Base-by-base conservation (phyloP, 768 basidiomycete species). In the Lactarius sanguifluus region DNA sequence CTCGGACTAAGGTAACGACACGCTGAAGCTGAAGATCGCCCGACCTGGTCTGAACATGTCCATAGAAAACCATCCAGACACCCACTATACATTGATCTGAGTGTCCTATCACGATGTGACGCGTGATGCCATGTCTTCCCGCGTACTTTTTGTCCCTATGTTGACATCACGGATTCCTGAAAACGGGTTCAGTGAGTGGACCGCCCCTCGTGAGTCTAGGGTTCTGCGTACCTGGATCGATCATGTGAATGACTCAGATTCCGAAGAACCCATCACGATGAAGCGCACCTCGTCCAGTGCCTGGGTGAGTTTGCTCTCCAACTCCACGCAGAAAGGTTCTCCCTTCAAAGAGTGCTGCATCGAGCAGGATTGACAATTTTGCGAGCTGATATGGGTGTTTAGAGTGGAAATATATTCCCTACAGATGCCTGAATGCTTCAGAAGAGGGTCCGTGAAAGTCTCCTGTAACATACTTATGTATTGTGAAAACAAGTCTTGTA, bases 331-430 rank as follows among this genome's bases (percentile, higher is more conserved):
- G 13, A 64, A 58, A 5, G 16, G 10, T 5, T 58, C 63, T 4
- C 63, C 63, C 12, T 58, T 50, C 43, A 64, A 8, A n/a, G 20
- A 1, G 32, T 64, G 57, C 28, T 40, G 23, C 20, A 16, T 50
- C 18, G n/a, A 1, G 32, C 63, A 64, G 28, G 57, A 5, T 16
- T 15, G 3, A 20, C 63, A 58, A 5, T 2, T 6, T 20, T 3
- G 12, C 4, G 34, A 28, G 13, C 12, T n/a, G 25, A 64, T 15
- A 7, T 58, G 57, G 30, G 32, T 2, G 12, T 20, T 7, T 20
- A 64, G 57, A 20, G 43, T 34, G 3, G 45, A 28, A 43, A 58
- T n/a, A 36, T 64, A 64, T 28, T 28, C 34, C 18, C n/a, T 34
- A 16, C 34, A 45, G 28, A 64, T 58, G 16, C 23, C 50, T 32